Conservation (phyloP, 805 yeast genomes). For the Wickerhamomyces chambardii region DNA sequence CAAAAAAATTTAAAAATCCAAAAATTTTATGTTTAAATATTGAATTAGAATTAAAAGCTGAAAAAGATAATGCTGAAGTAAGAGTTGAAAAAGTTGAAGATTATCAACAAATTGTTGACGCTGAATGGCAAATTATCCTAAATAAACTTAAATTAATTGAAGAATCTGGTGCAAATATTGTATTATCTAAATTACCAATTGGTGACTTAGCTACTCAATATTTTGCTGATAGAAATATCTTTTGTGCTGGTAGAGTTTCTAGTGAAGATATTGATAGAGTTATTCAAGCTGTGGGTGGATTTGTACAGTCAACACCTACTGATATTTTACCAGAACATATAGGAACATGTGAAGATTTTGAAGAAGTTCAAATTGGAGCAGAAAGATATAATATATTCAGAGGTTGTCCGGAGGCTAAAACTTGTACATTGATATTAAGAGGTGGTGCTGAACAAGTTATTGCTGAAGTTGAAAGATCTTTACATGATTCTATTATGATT, state of each 20-base stretch:
- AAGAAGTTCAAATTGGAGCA: conserved; percentile 93
- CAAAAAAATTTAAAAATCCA: conserved; percentile 74
- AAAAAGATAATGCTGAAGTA: conserved; percentile 97
- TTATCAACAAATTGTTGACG: conserved; percentile 94
- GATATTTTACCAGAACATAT: conserved; percentile 63
- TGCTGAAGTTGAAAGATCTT: conserved; percentile 95
- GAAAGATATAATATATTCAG: conserved; percentile 90
- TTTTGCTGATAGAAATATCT: conserved; percentile 92
- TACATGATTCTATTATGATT: conserved; percentile 98
- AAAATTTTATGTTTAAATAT: conserved; percentile 80
- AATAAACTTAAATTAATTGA: conserved; percentile 79
- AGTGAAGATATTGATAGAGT: conserved; percentile 89
- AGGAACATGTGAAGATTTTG: conserved; percentile 80
- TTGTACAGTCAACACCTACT: conserved; percentile 69
- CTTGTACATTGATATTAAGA: conserved; percentile 87
- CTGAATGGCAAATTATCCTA: conserved; percentile 96
- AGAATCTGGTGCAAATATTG: conserved; percentile 84
- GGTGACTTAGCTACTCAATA: conserved; percentile 99
- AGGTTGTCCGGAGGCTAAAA: conserved; percentile 88
- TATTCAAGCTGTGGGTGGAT: conserved; percentile 89
- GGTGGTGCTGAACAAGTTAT: conserved; percentile 99
- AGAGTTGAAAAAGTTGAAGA: conserved; percentile 90
- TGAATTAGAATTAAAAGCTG: conserved; percentile 94
- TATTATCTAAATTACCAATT: conserved; percentile 89
- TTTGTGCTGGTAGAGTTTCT: conserved; percentile 95